phyloP scores from a whole-genome alignment of 176 grass and related monocot genomes.

The Ananas comosus region DNA sequence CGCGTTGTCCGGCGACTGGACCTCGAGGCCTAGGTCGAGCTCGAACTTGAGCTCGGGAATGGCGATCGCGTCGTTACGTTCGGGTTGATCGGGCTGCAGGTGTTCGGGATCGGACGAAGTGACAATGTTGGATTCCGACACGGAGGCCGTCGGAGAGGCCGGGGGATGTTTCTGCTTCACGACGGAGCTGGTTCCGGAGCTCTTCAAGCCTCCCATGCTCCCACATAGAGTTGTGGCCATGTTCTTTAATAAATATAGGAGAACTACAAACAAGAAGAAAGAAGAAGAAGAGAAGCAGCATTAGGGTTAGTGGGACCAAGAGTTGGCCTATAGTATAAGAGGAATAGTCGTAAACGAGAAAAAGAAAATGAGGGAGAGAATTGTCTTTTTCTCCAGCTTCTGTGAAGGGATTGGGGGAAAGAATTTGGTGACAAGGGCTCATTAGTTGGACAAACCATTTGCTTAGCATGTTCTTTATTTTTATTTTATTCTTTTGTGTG shows the following conservation, averaged over 20 bases:
- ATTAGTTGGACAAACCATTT: not conserved
- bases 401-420: not conserved
- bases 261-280: not conserved
- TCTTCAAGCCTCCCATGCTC: not conserved
- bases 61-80: constrained; percentile 30
- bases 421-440: not conserved
- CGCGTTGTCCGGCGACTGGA: constrained; percentile 47
- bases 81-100: not conserved
- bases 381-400: not conserved
- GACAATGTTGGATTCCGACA: constrained; percentile 51
- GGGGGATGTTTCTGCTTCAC: constrained; percentile 39
- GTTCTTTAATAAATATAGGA: not conserved
- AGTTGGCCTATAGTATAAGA: no score
- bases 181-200: constrained; percentile 1
- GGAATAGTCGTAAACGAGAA: not conserved
- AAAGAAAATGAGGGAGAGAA: not conserved
- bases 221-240: not conserved
- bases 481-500: no score
- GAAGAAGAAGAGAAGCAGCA: not conserved
- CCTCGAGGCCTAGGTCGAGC: constrained; percentile 32
- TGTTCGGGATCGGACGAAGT: constrained; percentile 22
- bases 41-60: constrained; percentile 45
- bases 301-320: no score
- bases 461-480: no score
- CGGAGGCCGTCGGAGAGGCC: constrained; percentile 35